Conservation (phyloP, 192 early-diverging fungal genomes). For the Linnemannia zychae region DNA sequence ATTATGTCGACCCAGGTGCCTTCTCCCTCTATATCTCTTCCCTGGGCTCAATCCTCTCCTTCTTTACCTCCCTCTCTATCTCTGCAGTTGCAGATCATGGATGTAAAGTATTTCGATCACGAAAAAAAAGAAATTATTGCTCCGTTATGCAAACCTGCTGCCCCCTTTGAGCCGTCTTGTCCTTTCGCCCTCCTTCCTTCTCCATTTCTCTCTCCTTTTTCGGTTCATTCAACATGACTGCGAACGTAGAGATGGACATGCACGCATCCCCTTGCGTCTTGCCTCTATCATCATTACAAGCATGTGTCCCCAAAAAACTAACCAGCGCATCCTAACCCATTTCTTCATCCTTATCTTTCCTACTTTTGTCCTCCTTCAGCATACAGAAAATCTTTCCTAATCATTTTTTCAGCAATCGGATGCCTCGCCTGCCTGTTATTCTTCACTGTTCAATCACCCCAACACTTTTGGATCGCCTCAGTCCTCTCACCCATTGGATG, state of each 20-base stretch:
- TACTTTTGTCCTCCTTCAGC: not conserved
- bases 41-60: conserved; percentile 46
- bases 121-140: not conserved
- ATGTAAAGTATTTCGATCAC: conserved; percentile 14
- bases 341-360: not conserved
- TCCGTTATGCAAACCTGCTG: not conserved
- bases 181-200: not conserved
- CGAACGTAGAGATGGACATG: not conserved
- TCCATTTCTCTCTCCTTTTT: not conserved
- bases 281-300: not conserved
- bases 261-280: not conserved
- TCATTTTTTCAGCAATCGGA: conserved; percentile 40
- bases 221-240: not conserved
- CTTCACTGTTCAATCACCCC: conserved; percentile 23
- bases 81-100: conserved; percentile 59
- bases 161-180: not conserved
- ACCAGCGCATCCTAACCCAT: not conserved
- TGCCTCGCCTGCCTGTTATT: conserved; percentile 26
- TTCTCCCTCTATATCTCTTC: conserved; percentile 56
- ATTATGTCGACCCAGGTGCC: conserved; percentile 36
- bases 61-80: conserved; percentile 52
- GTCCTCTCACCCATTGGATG: conserved; percentile 42
- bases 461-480: conserved; percentile 32
- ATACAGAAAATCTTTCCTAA: conserved; percentile 48
- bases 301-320: not conserved